These are phyloP conservation scores for Exophiala sp. DNA, from an alignment of 2,329 filamentous ascomycete genomes.

Conservation along the genomic window DNA sequence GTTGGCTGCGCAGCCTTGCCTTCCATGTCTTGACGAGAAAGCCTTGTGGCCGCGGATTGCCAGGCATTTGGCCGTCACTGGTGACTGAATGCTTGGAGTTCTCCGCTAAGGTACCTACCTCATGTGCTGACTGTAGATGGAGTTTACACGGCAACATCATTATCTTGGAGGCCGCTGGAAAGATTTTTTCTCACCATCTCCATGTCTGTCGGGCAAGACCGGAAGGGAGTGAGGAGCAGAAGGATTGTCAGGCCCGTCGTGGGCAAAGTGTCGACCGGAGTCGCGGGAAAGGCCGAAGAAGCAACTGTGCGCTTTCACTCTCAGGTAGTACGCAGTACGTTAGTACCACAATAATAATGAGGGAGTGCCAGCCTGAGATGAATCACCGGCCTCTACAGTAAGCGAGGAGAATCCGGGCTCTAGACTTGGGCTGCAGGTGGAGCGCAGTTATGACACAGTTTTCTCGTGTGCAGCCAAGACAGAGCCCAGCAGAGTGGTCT, in stretches of 20 bases:
- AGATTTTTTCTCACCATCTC: constrained; percentile 1
- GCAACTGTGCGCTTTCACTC: constrained; percentile 10
- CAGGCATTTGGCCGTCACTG: no score
- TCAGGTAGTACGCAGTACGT: no score
- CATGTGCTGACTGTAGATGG: no score
- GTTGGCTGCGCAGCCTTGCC: no score
- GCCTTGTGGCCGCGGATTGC: no score
- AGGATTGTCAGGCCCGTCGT: constrained; percentile 7
- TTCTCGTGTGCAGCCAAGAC: not conserved
- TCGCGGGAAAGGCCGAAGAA: constrained; percentile 12
- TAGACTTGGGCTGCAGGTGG: constrained; percentile 19
- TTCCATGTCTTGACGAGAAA: no score
- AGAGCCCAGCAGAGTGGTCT: not conserved
- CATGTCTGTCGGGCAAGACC: constrained; percentile 13
- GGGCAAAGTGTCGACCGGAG: not conserved
- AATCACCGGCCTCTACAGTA: no score
- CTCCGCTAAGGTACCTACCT: no score
- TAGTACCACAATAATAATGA: no score
- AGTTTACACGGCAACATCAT: no score
- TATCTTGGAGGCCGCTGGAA: not conserved
- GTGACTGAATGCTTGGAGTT: no score
- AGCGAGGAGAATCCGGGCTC: constrained; percentile 10
- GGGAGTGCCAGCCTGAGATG: no score
- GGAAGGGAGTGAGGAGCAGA: constrained; percentile 3
- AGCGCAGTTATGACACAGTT: constrained; percentile 22